Percentiles rank a stretch among this genome's conserved stretches.
phyloP scores from a whole-genome alignment of 2,329 filamentous ascomycete species.

The Fusarium sp. region DNA sequence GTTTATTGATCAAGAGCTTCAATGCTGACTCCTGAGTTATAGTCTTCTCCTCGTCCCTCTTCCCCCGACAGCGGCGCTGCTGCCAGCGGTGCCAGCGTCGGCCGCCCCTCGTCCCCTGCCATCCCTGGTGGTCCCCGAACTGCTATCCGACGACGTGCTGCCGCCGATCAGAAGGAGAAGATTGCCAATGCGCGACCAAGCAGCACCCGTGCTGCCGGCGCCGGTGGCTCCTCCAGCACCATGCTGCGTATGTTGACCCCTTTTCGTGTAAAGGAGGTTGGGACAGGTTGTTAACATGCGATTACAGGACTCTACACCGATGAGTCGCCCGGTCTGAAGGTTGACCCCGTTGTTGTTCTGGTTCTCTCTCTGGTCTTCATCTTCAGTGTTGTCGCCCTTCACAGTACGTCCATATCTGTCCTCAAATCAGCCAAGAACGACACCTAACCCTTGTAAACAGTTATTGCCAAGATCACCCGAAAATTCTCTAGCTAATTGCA shows the following conservation, averaged over 20 bases:
- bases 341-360: conserved; percentile 96
- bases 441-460: conserved; percentile 56
- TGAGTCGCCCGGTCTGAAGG: conserved; percentile 95
- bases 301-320: conserved; percentile 88
- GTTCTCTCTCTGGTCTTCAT: conserved; percentile 98
- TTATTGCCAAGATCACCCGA: conserved; percentile 94
- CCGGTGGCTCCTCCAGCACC: conserved; percentile 94
- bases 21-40: conserved; percentile 3
- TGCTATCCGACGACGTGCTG: conserved; percentile 92
- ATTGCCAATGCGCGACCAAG: conserved; percentile 91
- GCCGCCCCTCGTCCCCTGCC: conserved; percentile 83
- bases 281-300: conserved; percentile 41
- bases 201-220: conserved; percentile 91
- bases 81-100: conserved; percentile 72
- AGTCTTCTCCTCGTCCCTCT: conserved; percentile 67
- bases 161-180: conserved; percentile 97
- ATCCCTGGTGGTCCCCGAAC: conserved; percentile 94
- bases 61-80: conserved; percentile 66
- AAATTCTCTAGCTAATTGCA: conserved; percentile 73
- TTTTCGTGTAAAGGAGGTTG: not conserved
- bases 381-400: conserved; percentile 95
- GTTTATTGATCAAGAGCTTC: not conserved
- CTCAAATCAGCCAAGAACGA: not conserved
- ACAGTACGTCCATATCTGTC: conserved; percentile 70
- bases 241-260: conserved; percentile 82